Conservation (phyloP, 1,284 basidiomycete genomes). For the Boletellus sp. region DNA sequence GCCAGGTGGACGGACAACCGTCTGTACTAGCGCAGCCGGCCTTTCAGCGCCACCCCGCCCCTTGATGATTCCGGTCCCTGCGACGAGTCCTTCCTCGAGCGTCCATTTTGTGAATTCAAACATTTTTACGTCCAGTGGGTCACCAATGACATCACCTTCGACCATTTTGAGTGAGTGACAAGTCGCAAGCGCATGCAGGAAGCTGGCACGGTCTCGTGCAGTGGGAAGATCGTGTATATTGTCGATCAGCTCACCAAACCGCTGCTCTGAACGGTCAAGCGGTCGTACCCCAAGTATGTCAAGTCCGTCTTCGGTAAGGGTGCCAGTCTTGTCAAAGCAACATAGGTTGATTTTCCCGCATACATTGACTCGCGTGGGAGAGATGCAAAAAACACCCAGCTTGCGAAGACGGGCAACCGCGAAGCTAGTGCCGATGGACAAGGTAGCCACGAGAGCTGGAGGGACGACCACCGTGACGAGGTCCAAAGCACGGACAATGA, state of each 20-base stretch:
- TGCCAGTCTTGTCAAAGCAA: slow-evolving; percentile 99
- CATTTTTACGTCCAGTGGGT: slow-evolving; percentile 96
- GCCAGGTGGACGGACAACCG: slow-evolving; percentile 93
- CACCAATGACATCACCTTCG: slow-evolving; percentile 86
- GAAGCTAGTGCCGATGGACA: slow-evolving; percentile 97
- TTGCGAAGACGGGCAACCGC: slow-evolving; percentile 89
- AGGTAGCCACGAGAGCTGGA: slow-evolving; percentile 93
- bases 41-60: slow-evolving; percentile 62
- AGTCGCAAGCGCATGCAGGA: slow-evolving; percentile 91
- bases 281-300: slow-evolving; percentile 92
- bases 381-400: slow-evolving; percentile 92
- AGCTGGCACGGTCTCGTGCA: slow-evolving; percentile 72
- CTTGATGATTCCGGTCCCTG: slow-evolving; percentile 68
- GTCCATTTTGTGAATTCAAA: slow-evolving; percentile 97
- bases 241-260: slow-evolving; percentile 90
- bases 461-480: slow-evolving; percentile 98
- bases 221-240: slow-evolving; percentile 84
- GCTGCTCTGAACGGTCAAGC: slow-evolving; percentile 67
- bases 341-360: slow-evolving; percentile 97
- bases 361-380: slow-evolving; percentile 94
- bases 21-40: slow-evolving; percentile 91
- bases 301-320: slow-evolving; percentile 95
- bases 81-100: slow-evolving; percentile 84
- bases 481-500: slow-evolving; percentile 89
- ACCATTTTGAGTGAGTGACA: slow-evolving; percentile 96